phyloP scores from a whole-genome alignment of 495 filamentous ascomycete genomes.

The Aspergillus heteromorphus region DNA sequence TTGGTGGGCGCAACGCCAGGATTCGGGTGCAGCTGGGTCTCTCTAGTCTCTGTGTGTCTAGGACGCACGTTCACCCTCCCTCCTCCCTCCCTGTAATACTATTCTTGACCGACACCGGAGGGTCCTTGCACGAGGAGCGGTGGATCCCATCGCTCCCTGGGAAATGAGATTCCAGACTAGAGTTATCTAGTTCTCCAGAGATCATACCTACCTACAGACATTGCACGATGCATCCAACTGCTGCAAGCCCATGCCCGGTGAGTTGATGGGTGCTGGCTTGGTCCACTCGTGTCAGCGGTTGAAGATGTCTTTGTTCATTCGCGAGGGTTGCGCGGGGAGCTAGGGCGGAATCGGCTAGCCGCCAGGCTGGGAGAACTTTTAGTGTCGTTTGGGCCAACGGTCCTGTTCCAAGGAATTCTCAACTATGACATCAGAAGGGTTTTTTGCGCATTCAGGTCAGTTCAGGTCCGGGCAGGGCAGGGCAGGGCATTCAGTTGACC shows the following conservation, averaged over 20 bases:
- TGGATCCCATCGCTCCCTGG: background rate
- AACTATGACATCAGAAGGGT: slow-evolving; percentile 4
- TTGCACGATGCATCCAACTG: too few relatives aligned
- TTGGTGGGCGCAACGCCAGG: background rate
- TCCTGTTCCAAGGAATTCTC: slow-evolving; percentile 4
- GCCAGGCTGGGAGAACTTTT: background rate
- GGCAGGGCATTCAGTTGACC: background rate
- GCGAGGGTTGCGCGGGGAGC: background rate
- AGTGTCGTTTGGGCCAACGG: background rate
- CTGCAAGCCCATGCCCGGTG: too few relatives aligned
- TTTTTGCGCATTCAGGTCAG: background rate
- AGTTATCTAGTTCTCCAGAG: too few relatives aligned
- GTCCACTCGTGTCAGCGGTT: too few relatives aligned
- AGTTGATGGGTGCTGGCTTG: too few relatives aligned
- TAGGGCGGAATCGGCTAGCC: background rate
- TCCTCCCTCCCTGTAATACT: background rate
- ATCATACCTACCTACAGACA: too few relatives aligned
- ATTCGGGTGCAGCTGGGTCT: background rate
- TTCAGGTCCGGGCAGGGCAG: too few relatives aligned
- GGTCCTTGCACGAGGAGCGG: background rate
- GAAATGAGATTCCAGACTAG: background rate
- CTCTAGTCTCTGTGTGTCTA: background rate
- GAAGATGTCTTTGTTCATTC: background rate
- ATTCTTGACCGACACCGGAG: background rate
- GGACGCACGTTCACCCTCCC: background rate